phyloP scores from a whole-genome alignment of 352 stramenopile species.

The Phytophthora ramorum region DNA sequence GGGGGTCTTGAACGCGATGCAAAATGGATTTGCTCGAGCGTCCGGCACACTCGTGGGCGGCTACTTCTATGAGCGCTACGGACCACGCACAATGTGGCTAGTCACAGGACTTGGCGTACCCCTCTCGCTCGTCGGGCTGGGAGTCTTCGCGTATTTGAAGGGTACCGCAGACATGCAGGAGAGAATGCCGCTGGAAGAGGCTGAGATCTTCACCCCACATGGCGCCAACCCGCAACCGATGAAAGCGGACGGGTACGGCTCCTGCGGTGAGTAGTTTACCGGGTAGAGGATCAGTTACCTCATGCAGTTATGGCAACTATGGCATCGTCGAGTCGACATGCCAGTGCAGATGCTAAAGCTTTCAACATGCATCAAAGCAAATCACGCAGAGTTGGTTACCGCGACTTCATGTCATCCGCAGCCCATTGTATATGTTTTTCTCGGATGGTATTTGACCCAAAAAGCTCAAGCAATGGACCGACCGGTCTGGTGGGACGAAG shows the following conservation, averaged over 20 bases:
- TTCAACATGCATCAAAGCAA: neutral
- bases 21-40: constrained; percentile 68
- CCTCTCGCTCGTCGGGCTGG: constrained; percentile 61
- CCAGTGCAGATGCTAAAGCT: neutral
- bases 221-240: neutral
- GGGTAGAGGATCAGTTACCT: too few species aligned
- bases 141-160: constrained; percentile 67
- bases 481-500: too few species aligned
- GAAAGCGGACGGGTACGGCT: neutral
- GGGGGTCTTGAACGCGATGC: constrained; percentile 71
- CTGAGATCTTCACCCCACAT: neutral
- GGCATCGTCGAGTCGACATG: neutral
- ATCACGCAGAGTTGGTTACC: neutral
- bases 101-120: constrained; percentile 67
- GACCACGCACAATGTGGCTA: constrained; percentile 68
- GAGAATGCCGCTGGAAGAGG: neutral
- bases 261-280: neutral
- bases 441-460: too few species aligned
- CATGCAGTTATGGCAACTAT: neutral
- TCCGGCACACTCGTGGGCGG: constrained; percentile 71
- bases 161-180: neutral
- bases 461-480: too few species aligned
- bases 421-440: too few species aligned
- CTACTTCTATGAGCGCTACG: constrained; percentile 80
- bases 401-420: neutral